Evolutionary conservation across 495 filamentous ascomycete species (phyloP).

Genomic region (Aspergillus panamensis): DNA sequence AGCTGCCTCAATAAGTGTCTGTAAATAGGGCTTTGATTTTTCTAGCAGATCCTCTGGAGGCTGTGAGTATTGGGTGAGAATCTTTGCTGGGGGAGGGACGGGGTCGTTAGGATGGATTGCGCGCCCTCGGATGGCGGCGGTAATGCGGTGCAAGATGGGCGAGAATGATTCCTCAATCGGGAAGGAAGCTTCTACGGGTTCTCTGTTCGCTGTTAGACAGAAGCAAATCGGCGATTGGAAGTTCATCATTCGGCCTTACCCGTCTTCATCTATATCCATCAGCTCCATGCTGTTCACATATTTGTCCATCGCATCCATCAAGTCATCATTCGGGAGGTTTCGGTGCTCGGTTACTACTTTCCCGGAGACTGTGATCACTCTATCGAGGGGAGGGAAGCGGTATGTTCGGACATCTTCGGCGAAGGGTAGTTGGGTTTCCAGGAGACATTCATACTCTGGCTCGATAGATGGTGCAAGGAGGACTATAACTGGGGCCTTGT

Average conservation of each 20-base stretch:
- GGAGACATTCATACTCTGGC: conserved; percentile 77
- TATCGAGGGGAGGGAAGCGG: conserved; percentile 85
- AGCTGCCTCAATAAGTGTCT: conserved; percentile 62
- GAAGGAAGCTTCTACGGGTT: conserved; percentile 62
- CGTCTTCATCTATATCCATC: conserved; percentile 64
- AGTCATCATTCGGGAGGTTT: conserved; percentile 71
- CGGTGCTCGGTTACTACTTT: conserved; percentile 78
- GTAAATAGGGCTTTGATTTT: conserved; percentile 51
- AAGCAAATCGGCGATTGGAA: not conserved
- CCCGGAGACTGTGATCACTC: conserved; percentile 86
- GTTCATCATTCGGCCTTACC: conserved; percentile 41
- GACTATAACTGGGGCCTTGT: conserved; percentile 70
- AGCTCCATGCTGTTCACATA: conserved; percentile 96
- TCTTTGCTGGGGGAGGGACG: conserved; percentile 61
- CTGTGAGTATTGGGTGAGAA: conserved; percentile 69
- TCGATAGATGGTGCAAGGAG: conserved; percentile 81
- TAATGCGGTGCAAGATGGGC: conserved; percentile 87
- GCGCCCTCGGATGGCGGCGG: conserved; percentile 76
- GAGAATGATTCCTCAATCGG: conserved; percentile 81
- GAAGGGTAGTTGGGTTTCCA: conserved; percentile 92
- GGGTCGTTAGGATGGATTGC: conserved; percentile 70
- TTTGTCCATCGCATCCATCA: conserved; percentile 77
- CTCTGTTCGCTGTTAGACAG: conserved; percentile 37
- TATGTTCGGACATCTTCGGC: conserved; percentile 87
- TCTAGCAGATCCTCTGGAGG: conserved; percentile 65